Percentiles rank a stretch among this genome's conserved stretches.
Evolutionary conservation across 768 basidiomycete genomes (phyloP).

Genomic region (Termitomyces bulborhizus): DNA sequence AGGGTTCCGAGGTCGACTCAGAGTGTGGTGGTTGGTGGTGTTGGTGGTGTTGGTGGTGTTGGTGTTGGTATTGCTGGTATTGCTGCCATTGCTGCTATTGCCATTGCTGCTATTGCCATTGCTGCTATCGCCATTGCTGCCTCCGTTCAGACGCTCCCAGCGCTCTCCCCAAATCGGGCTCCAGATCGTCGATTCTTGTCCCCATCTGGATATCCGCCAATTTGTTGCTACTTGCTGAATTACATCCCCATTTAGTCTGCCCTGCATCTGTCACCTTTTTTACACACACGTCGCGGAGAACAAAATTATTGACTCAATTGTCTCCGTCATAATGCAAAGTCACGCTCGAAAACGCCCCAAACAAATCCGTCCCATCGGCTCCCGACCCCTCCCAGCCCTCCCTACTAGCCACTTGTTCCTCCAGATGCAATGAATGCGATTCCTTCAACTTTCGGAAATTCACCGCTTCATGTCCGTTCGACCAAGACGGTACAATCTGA

Average conservation of each 20-base stretch:
- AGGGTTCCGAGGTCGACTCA: too few relatives aligned
- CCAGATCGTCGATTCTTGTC: slow-evolving; percentile 20
- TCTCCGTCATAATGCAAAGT: slow-evolving; percentile 77
- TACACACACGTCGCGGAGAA: slow-evolving; percentile 20
- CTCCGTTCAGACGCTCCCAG: too few relatives aligned
- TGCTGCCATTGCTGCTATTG: too few relatives aligned
- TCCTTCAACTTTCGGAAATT: slow-evolving; percentile 92
- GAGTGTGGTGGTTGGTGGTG: too few relatives aligned
- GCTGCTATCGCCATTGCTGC: too few relatives aligned
- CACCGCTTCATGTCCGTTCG: slow-evolving; percentile 75
- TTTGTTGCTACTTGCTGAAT: slow-evolving; percentile 13
- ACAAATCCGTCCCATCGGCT: slow-evolving; percentile 43
- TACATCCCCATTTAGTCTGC: slow-evolving; percentile 18
- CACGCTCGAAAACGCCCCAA: slow-evolving; percentile 86
- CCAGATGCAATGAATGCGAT: slow-evolving; percentile 86
- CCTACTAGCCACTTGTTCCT: slow-evolving; percentile 41
- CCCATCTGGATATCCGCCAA: slow-evolving; percentile 20
- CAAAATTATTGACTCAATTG: slow-evolving; percentile 1
- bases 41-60: too few relatives aligned
- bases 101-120: too few relatives aligned
- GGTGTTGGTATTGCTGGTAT: too few relatives aligned
- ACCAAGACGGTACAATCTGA: slow-evolving; percentile 70
- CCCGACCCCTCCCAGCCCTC: slow-evolving; percentile 20
- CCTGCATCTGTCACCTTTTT: slow-evolving; percentile 10
- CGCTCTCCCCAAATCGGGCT: too few relatives aligned